phyloP scores from a whole-genome alignment of 768 basidiomycete species.

The Mycena indigotica region DNA sequence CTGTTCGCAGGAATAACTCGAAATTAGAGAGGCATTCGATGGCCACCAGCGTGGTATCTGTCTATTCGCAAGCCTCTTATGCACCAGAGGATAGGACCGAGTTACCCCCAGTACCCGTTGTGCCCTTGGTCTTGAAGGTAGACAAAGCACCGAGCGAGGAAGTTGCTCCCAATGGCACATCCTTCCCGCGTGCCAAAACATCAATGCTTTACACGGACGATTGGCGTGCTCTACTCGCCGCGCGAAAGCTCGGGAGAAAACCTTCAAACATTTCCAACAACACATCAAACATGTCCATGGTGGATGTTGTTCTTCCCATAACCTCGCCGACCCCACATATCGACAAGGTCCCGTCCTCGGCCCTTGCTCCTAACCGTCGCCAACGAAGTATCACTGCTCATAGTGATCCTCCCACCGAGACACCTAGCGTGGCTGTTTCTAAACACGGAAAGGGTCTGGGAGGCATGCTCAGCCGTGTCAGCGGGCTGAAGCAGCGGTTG shows the following conservation, averaged over 20 bases:
- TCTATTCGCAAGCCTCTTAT: conserved; percentile 21
- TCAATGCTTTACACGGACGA: neutral
- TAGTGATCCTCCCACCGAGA: too few relatives aligned
- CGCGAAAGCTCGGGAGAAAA: neutral
- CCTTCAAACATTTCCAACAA: neutral
- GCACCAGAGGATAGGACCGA: conserved; percentile 10
- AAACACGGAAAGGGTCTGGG: conserved; percentile 2
- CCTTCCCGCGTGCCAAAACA: neutral
- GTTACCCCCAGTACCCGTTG: conserved; percentile 3
- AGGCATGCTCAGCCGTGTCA: conserved; percentile 15
- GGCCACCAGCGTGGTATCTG: conserved; percentile 16
- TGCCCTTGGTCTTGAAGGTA: conserved; percentile 2
- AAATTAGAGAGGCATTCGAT: conserved; percentile 3
- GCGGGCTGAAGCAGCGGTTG: conserved; percentile 9
- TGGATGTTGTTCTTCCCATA: neutral
- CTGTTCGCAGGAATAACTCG: neutral
- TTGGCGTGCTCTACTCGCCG: conserved; percentile 10
- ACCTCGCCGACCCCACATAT: neutral
- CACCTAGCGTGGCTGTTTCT: too few relatives aligned
- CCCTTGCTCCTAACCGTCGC: conserved; percentile 19
- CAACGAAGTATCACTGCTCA: conserved; percentile 11
- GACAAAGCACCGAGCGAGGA: neutral
- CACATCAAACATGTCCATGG: conserved; percentile 17
- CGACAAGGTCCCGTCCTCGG: too few relatives aligned
- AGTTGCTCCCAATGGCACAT: neutral